Evolutionary conservation across 2,329 filamentous ascomycete species (phyloP).

Genomic region (Verticillium dahliae): DNA sequence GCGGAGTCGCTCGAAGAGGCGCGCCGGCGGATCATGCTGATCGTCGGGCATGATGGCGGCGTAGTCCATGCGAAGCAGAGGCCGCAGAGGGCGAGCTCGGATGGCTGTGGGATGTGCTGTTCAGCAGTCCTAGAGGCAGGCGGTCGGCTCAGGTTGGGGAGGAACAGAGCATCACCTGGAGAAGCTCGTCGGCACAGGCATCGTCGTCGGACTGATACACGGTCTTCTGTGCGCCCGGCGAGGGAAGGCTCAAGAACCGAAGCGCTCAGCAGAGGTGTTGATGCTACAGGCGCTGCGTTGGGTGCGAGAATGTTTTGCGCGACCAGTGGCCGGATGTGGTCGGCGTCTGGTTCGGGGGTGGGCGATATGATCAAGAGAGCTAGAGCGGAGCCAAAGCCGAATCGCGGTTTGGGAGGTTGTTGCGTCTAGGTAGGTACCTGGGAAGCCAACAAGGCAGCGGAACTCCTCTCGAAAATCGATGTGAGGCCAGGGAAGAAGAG

Average conservation of each 20-base stretch:
- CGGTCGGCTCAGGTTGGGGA: slow-evolving; percentile 1
- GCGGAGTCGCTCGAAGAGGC: slow-evolving; percentile 65
- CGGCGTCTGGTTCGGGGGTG: background rate
- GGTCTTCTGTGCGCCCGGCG: background rate
- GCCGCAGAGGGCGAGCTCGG: slow-evolving; percentile 4
- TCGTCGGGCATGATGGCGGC: slow-evolving; percentile 43
- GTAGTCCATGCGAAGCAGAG: slow-evolving; percentile 41
- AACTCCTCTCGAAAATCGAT: background rate
- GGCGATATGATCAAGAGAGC: background rate
- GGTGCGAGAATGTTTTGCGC: background rate
- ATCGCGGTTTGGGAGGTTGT: background rate
- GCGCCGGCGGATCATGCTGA: slow-evolving; percentile 55
- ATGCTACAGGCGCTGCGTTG: background rate
- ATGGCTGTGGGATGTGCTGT: slow-evolving; percentile 8
- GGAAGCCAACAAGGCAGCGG: background rate
- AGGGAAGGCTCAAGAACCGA: background rate
- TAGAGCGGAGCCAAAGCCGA: background rate
- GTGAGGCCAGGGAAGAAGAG: background rate
- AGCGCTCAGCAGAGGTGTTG: background rate
- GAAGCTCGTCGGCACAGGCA: slow-evolving; percentile 7
- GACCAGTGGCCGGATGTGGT: slow-evolving; percentile 1
- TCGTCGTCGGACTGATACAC: slow-evolving; percentile 1
- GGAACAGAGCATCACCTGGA: slow-evolving; percentile 1
- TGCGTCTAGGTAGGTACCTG: background rate
- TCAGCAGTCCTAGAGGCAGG: slow-evolving; percentile 16